phyloP scores from a whole-genome alignment of 2,329 filamentous ascomycete species.

The Tolypocladium nubicola region DNA sequence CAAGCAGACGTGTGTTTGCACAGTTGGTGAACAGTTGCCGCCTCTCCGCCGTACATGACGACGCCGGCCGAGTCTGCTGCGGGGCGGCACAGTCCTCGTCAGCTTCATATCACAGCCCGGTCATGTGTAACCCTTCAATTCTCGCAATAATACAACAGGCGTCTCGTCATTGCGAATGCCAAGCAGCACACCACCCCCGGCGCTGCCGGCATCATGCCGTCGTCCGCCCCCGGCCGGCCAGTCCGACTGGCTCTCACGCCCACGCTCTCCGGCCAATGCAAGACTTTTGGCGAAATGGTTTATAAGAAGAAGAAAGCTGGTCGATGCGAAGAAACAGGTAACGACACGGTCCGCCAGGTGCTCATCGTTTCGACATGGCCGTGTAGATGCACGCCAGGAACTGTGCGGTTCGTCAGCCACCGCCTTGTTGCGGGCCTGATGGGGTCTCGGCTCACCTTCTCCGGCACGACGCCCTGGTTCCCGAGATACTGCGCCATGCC shows the following conservation, averaged over 20 bases:
- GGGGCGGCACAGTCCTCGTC: not conserved
- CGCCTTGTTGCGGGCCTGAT: too few species aligned
- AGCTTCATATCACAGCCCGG: not conserved
- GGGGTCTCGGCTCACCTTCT: constrained; percentile 12
- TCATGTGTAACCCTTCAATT: not conserved
- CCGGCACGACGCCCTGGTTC: constrained; percentile 45
- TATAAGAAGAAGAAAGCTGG: not conserved
- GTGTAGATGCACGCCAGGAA: constrained; percentile 11
- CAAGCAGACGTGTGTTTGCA: not conserved
- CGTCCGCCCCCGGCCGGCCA: too few species aligned
- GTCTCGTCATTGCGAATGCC: not conserved
- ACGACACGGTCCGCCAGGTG: not conserved
- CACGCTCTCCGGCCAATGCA: not conserved
- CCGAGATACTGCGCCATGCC: constrained; percentile 52
- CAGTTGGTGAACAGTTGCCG: not conserved
- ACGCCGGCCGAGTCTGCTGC: not conserved
- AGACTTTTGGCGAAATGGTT: not conserved
- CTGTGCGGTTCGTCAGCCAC: constrained; percentile 2
- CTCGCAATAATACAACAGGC: not conserved
- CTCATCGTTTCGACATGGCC: constrained; percentile 3
- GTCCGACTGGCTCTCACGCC: not conserved
- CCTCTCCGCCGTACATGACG: not conserved
- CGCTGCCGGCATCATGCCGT: not conserved
- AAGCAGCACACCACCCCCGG: not conserved
- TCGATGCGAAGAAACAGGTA: not conserved